Evolutionary conservation across 2,329 filamentous ascomycete genomes (phyloP), one percentile per base, ranked within the genome.

Genomic region (Pseudocercospora vitis): DNA sequence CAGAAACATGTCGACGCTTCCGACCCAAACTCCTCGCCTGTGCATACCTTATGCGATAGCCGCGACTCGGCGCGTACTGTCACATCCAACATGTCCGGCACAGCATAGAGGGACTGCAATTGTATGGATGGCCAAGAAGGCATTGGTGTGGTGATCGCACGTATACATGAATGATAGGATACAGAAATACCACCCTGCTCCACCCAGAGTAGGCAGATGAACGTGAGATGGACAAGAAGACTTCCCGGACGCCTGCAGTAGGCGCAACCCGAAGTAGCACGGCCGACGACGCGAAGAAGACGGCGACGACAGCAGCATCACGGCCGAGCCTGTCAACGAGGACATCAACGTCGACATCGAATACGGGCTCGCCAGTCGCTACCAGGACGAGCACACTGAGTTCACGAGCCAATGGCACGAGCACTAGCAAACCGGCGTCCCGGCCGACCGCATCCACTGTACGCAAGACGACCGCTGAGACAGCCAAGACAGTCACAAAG

Each of bases 321-420:
- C 40, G 33, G 42, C 33, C 47, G 8, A 29, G 53, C 46, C 21
- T 39, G 18, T 31, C 39, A n/a, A 37, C 50, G 14, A 33, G 31
- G 9, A 31, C 53, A 5, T 32, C 55, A 28, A 53, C 33, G 4
- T 24, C 39, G 21, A 24, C 21, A 12, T 44, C 42, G 42, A 45
- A n/a, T n/a, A n/a, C 52, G 3, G 31, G 55, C 8, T 42, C 52
- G n/a, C 11, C 55, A 5, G 16, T 50, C 9, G 24, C 57, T 4
- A 19, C 52, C 12, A 42, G 46, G 12, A 54, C 55, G 21, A 63
- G 59, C 32, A 51, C 61, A 29, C 33, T 60, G 33, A 44, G 49
- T 24, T 44, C 57, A 9, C 52, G 59, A 18, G 52, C 61, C 7
- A 53, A 45, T 45, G 53, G 57, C 32, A 61, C 59, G 11, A 19